Conservation (phyloP, 768 basidiomycete species). For the Candolleomyces aberdarensis region DNA sequence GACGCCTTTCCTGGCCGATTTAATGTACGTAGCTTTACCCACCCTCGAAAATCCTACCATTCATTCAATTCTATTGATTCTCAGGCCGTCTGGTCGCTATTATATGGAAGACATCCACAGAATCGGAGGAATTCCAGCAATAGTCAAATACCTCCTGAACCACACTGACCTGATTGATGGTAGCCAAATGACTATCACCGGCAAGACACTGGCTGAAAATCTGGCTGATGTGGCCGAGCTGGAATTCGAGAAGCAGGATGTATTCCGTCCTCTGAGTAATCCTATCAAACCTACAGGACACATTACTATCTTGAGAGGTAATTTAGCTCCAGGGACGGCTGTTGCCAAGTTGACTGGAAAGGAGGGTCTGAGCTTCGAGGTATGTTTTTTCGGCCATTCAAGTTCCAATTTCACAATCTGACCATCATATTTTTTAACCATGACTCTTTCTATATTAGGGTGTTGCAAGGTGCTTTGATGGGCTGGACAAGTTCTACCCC, state of each 20-base stretch:
- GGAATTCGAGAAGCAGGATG: constrained; percentile 70
- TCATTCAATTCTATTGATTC: not conserved
- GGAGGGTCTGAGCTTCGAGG: constrained; percentile 83
- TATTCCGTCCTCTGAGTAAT: constrained; percentile 66
- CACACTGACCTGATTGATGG: constrained; percentile 79
- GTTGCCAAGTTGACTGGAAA: constrained; percentile 95
- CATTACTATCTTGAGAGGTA: constrained; percentile 84
- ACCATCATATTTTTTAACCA: no score
- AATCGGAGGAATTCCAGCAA: constrained; percentile 80
- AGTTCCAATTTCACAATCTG: no score
- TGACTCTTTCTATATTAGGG: constrained; percentile 39
- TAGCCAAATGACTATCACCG: constrained; percentile 83
- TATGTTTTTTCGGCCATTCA: constrained; percentile 20
- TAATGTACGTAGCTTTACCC: constrained; percentile 36
- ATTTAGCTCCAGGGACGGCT: constrained; percentile 79
- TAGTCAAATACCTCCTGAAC: constrained; percentile 80
- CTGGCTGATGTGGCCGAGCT: constrained; percentile 72
- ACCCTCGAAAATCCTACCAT: not conserved
- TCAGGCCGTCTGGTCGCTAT: constrained; percentile 79
- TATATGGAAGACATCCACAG: constrained; percentile 90
- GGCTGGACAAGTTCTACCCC: constrained; percentile 70
- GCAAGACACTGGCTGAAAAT: constrained; percentile 87
- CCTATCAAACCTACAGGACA: constrained; percentile 89
- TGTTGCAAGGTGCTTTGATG: constrained; percentile 74
- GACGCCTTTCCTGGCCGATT: constrained; percentile 82